A percentile compares a stretch with the other conserved stretches of the same genome.
Conservation (phyloP, 2,329 filamentous ascomycete species). For the Exophiala calicioides region DNA sequence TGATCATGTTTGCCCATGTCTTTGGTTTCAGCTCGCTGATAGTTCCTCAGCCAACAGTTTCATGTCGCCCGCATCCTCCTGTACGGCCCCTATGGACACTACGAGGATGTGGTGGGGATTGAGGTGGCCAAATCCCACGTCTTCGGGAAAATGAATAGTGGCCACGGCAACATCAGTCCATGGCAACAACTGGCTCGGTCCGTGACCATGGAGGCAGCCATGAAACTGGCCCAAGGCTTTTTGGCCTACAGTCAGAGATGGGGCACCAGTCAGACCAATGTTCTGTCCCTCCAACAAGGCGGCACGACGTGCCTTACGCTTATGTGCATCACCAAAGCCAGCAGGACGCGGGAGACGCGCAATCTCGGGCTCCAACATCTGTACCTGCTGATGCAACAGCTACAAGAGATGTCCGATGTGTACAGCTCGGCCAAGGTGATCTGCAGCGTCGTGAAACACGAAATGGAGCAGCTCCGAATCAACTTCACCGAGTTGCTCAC, state of each 20-base stretch:
- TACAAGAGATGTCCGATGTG: not conserved
- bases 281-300: not conserved
- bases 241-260: not conserved
- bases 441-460: not conserved
- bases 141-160: too few species aligned
- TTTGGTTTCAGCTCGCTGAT: not conserved
- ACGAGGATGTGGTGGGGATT: not conserved
- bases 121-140: not conserved
- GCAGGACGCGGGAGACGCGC: not conserved
- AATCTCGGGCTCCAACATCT: not conserved
- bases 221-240: not conserved
- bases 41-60: not conserved
- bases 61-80: slow-evolving; percentile 31
- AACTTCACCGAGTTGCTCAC: not conserved
- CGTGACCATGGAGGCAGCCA: not conserved
- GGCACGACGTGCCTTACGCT: not conserved
- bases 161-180: too few species aligned
- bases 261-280: not conserved
- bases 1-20: too few species aligned
- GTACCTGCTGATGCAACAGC: not conserved
- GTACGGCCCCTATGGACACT: too few species aligned
- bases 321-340: not conserved
- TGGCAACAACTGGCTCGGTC: too few species aligned
- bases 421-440: not conserved
- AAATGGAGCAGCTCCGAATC: not conserved